phyloP scores from a whole-genome alignment of 2,329 filamentous ascomycete genomes.

The Calonectria hawksworthii region DNA sequence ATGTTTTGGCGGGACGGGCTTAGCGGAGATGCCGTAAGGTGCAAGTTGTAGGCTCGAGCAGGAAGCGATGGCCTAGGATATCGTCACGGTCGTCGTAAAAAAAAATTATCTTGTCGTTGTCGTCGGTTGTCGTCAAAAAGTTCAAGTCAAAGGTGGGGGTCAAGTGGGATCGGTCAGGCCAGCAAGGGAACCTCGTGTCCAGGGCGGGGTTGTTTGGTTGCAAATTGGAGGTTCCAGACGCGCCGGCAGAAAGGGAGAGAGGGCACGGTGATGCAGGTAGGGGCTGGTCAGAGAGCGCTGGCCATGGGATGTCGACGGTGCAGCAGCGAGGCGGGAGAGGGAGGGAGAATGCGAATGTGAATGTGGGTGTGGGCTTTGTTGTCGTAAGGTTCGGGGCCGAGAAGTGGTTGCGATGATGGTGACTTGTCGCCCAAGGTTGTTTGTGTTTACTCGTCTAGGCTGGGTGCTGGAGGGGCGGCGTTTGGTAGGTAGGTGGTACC shows the following conservation, averaged over 20 bases:
- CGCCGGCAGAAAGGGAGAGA: slow-evolving; percentile 26
- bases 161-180: slow-evolving; percentile 30
- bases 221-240: slow-evolving; percentile 72
- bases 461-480: neutral
- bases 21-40: neutral
- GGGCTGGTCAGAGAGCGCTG: slow-evolving; percentile 20
- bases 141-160: slow-evolving; percentile 24
- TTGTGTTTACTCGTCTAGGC: slow-evolving; percentile 5
- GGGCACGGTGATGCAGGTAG: slow-evolving; percentile 18
- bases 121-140: slow-evolving; percentile 5
- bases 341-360: slow-evolving; percentile 23
- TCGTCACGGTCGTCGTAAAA: neutral
- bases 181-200: slow-evolving; percentile 27
- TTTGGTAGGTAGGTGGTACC: neutral
- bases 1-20: neutral
- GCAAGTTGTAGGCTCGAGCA: neutral
- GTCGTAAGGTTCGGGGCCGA: slow-evolving; percentile 25
- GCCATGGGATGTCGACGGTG: slow-evolving; percentile 8
- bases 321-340: neutral
- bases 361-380: slow-evolving; percentile 18
- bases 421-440: slow-evolving; percentile 10
- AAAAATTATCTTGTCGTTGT: neutral
- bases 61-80: neutral
- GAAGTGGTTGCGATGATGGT: slow-evolving; percentile 31
- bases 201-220: slow-evolving; percentile 27